A percentile compares a stretch with the other conserved stretches of the same genome.
These are phyloP conservation scores for Paraconiothyrium brasiliense DNA, from an alignment of 2,329 filamentous ascomycete genomes.

Conservation along the genomic window DNA sequence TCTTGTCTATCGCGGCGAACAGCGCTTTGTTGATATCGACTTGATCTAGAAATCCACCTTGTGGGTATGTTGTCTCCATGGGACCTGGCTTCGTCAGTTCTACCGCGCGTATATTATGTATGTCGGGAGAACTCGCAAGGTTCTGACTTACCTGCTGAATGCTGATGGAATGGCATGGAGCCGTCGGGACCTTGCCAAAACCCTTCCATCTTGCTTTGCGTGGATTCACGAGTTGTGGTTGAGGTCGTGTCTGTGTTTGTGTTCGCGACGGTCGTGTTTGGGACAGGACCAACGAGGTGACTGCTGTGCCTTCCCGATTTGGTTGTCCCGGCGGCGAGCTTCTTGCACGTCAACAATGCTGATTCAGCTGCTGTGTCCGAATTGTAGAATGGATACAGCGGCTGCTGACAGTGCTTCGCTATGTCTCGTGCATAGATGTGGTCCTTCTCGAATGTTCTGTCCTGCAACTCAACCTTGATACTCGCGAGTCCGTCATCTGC, in stretches of 20 bases:
- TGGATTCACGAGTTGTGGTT: neutral
- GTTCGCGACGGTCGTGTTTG: neutral
- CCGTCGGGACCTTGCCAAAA: neutral
- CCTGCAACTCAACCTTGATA: neutral
- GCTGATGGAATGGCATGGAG: neutral
- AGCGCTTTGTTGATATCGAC: neutral
- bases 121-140: too few species aligned
- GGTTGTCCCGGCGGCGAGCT: slow-evolving; percentile 3
- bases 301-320: neutral
- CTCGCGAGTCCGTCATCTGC: neutral
- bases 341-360: neutral
- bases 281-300: neutral
- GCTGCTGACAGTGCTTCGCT: neutral
- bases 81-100: neutral
- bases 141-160: neutral
- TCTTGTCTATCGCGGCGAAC: neutral
- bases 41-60: neutral
- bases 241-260: neutral
- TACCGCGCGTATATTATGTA: neutral
- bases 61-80: neutral
- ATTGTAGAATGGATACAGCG: neutral
- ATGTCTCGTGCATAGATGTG: neutral
- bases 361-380: neutral
- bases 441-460: slow-evolving; percentile 1
- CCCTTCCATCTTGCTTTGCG: neutral